phyloP scores from a whole-genome alignment of 2,329 filamentous ascomycete genomes.

The Grosmannia penicillata region DNA sequence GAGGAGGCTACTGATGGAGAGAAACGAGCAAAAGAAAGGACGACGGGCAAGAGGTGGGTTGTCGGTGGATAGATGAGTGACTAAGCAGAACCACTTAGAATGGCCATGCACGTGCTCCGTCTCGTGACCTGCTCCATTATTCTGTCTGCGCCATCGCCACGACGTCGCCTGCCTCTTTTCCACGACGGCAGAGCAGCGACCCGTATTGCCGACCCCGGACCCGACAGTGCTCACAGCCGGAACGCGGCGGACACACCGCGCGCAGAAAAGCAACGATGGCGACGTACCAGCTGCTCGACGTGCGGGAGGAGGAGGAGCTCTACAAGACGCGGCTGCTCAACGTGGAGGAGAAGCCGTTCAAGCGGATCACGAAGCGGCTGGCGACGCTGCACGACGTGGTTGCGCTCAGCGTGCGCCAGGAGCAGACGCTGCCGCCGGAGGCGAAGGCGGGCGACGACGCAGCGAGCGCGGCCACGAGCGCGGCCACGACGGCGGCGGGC shows the following conservation, averaged over 20 bases:
- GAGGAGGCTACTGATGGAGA: too few species aligned
- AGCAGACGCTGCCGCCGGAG: conserved; percentile 55
- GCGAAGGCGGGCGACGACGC: conserved; percentile 5
- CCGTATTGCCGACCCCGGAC: background rate
- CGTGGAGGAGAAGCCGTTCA: conserved; percentile 86
- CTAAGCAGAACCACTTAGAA: too few species aligned
- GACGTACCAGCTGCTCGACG: conserved; percentile 53
- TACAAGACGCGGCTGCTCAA: conserved; percentile 78
- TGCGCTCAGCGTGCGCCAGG: conserved; percentile 31
- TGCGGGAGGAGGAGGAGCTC: conserved; percentile 65
- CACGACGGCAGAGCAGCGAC: too few species aligned
- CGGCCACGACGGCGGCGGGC: conserved; percentile 14
- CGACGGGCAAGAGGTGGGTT: too few species aligned
- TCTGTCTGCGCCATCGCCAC: background rate
- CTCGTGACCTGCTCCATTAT: too few species aligned
- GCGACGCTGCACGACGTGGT: conserved; percentile 53
- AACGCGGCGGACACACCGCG: too few species aligned
- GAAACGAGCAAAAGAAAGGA: too few species aligned
- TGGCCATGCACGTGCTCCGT: too few species aligned
- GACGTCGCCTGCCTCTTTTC: too few species aligned
- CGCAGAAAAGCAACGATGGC: background rate
- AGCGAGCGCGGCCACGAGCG: conserved; percentile 10
- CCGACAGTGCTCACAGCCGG: background rate
- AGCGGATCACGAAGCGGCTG: conserved; percentile 72
- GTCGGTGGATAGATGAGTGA: too few species aligned